Conservation (phyloP, 2,329 filamentous ascomycete genomes). For the Cladophialophora carrionii region DNA sequence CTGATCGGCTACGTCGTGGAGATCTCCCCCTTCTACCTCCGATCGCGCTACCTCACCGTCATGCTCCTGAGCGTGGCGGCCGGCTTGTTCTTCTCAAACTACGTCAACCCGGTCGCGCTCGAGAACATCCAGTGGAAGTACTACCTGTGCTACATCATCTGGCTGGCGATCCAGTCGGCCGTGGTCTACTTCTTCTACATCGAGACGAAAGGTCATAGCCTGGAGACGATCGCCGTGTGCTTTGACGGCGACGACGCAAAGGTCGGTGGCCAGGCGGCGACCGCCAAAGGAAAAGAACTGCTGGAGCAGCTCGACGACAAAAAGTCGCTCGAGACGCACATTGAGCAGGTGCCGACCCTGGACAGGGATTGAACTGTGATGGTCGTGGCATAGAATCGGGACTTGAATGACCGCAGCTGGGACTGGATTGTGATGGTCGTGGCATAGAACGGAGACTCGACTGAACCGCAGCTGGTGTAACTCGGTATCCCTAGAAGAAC, state of each 20-base stretch:
- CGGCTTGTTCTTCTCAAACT: constrained; percentile 27
- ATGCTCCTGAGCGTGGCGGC: constrained; percentile 35
- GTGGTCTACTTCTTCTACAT: constrained; percentile 43
- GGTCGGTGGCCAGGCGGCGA: constrained; percentile 16
- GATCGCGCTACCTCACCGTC: constrained; percentile 41
- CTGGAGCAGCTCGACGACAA: constrained; percentile 18
- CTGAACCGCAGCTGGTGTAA: not conserved
- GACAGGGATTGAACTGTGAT: constrained; percentile 7
- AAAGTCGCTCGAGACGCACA: constrained; percentile 4
- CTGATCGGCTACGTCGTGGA: constrained; percentile 42
- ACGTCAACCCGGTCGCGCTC: constrained; percentile 40
- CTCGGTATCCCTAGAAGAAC: not conserved
- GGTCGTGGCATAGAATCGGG: not conserved
- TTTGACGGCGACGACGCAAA: constrained; percentile 34
- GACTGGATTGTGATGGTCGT: not conserved
- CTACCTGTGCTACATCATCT: constrained; percentile 39
- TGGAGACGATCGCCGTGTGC: constrained; percentile 42
- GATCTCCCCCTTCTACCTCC: constrained; percentile 45
- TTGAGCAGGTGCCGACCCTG: constrained; percentile 7
- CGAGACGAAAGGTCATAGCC: constrained; percentile 44
- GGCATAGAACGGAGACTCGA: not conserved
- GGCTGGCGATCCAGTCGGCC: constrained; percentile 42
- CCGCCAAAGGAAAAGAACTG: constrained; percentile 15
- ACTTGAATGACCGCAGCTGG: not conserved
- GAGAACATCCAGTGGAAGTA: constrained; percentile 40